Percentiles rank a stretch among this genome's conserved stretches.
phyloP scores from a whole-genome alignment of 768 basidiomycete genomes.

The Phanerochaete carnosa region DNA sequence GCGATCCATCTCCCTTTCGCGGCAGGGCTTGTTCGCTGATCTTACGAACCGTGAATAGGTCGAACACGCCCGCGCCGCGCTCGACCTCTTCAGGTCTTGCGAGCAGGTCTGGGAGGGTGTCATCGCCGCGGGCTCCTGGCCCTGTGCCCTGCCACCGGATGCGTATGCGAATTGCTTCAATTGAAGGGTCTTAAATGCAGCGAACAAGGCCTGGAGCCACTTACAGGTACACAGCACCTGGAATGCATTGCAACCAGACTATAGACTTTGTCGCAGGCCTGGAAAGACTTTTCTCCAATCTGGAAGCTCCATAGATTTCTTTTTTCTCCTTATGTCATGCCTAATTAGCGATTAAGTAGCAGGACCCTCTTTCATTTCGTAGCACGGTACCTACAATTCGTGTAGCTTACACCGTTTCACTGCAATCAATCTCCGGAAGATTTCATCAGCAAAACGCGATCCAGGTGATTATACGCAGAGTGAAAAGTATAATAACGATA shows the following conservation, averaged over 20 bases:
- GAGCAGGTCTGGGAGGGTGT: conserved; percentile 47
- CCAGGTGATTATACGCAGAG: neutral
- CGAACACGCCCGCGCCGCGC: conserved; percentile 46
- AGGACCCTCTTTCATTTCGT: neutral
- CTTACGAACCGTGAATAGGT: conserved; percentile 25
- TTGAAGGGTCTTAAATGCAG: neutral
- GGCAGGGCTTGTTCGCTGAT: neutral
- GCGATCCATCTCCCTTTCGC: conserved; percentile 14
- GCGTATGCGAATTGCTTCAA: conserved; percentile 23
- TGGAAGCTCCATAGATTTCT: too few relatives aligned
- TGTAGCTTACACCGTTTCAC: neutral
- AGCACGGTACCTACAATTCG: neutral
- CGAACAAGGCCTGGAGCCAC: neutral
- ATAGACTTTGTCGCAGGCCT: neutral
- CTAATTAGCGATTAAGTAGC: neutral
- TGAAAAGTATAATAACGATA: neutral
- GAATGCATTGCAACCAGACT: neutral
- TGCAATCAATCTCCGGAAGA: neutral
- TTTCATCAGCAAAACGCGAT: conserved; percentile 1
- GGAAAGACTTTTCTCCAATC: neutral
- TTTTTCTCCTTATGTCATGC: too few relatives aligned
- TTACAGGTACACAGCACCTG: neutral
- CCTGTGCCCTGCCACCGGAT: conserved; percentile 36
- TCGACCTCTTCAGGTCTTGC: conserved; percentile 51
- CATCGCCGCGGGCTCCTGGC: conserved; percentile 45